Percentiles rank a stretch among this genome's conserved stretches.
These are phyloP conservation scores for Scutellospora calospora DNA, from an alignment of 371 early-diverging fungal species.

Conservation along the genomic window DNA sequence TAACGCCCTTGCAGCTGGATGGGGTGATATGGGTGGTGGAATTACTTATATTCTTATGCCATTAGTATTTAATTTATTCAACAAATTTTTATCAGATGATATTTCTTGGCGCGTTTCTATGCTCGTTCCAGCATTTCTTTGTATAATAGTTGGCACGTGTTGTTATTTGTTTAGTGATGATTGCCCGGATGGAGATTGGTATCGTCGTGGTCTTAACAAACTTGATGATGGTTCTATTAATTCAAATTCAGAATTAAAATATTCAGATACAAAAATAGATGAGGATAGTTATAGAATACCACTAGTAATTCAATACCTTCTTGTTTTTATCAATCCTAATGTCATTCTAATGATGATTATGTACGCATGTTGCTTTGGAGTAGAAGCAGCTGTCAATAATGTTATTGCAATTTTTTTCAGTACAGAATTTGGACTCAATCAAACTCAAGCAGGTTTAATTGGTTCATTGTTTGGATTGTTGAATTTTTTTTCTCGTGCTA, in stretches of 20 bases:
- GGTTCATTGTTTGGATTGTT: conserved; percentile 71
- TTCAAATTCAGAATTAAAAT: neutral
- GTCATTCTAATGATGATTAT: conserved; percentile 60
- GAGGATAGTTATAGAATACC: neutral
- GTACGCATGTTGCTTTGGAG: conserved; percentile 72
- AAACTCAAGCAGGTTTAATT: conserved; percentile 58
- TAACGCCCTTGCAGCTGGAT: conserved; percentile 71
- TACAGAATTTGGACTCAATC: conserved; percentile 52
- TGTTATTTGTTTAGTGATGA: conserved; percentile 57
- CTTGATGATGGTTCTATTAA: conserved; percentile 29
- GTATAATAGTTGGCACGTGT: conserved; percentile 53
- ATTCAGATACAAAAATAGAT: too few relatives aligned
- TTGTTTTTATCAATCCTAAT: conserved; percentile 45
- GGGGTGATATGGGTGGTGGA: conserved; percentile 76
- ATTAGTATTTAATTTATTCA: conserved; percentile 53
- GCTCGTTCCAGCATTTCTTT: conserved; percentile 58
- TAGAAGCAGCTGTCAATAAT: conserved; percentile 71
- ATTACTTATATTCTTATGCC: conserved; percentile 66
- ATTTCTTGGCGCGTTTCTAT: conserved; percentile 58
- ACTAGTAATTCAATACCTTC: conserved; percentile 31
- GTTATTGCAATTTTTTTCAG: conserved; percentile 59
- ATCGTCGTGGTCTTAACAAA: neutral
- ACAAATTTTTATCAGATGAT: conserved; percentile 19
- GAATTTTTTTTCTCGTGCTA: conserved; percentile 67
- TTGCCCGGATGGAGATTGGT: conserved; percentile 56